phyloP scores from a whole-genome alignment of 1,284 basidiomycete genomes.

The Gomphus bonarii region DNA sequence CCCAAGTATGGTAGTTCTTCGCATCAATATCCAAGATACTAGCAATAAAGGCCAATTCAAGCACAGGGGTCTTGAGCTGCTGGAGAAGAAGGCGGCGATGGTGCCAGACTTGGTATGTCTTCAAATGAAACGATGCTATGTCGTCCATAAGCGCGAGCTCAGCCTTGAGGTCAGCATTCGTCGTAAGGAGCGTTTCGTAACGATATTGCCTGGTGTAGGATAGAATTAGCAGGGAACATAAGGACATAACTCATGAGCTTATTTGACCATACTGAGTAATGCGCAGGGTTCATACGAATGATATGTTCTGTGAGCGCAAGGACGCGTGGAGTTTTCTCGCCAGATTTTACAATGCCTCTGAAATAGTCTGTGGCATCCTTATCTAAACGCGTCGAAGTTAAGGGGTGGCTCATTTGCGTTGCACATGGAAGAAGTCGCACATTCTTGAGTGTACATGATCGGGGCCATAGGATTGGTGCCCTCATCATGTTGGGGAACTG shows the following conservation, averaged over 20 bases:
- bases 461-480: slow-evolving; percentile 69
- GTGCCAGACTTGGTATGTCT: slow-evolving; percentile 97
- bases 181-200: slow-evolving; percentile 68
- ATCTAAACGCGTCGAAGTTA: slow-evolving; percentile 40
- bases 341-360: slow-evolving; percentile 65
- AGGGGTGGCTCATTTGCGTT: background rate
- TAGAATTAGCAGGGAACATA: background rate
- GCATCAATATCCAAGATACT: slow-evolving; percentile 59
- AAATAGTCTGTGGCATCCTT: slow-evolving; percentile 90
- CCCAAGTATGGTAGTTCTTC: slow-evolving; percentile 98
- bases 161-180: slow-evolving; percentile 53
- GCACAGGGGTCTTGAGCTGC: slow-evolving; percentile 30
- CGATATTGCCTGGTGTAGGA: slow-evolving; percentile 72
- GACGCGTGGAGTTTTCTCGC: slow-evolving; percentile 71
- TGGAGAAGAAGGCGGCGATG: slow-evolving; percentile 73
- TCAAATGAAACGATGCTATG: slow-evolving; percentile 72
- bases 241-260: slow-evolving; percentile 8
- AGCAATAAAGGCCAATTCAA: slow-evolving; percentile 75
- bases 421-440: slow-evolving; percentile 34
- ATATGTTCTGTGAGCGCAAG: slow-evolving; percentile 79
- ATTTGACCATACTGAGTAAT: slow-evolving; percentile 84
- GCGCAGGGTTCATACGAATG: slow-evolving; percentile 83
- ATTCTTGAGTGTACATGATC: slow-evolving; percentile 81
- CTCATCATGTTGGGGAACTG: slow-evolving; percentile 72
- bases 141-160: slow-evolving; percentile 82